Base-by-base conservation (phyloP, 176 grass and related monocot species). In the Panicum miliaceum region DNA sequence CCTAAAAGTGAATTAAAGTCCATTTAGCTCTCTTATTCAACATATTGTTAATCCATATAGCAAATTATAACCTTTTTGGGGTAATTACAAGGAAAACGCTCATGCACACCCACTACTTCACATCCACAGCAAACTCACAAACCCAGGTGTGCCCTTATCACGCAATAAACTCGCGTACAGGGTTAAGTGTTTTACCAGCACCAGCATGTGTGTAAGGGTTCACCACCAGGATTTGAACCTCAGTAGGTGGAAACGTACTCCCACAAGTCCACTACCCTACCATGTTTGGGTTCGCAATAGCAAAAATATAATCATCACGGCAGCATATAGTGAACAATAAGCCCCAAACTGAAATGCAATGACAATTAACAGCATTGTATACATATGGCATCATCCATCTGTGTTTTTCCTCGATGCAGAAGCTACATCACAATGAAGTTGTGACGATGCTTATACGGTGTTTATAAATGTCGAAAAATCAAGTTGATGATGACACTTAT, bases 391-490 rank as follows among this genome's bases (percentile, higher is more conserved):
- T 58, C 54, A n/a, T 58, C 54, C 22, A 23, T 23, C 22, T 3
- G 54, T 8, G 54, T 10, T 58, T 58, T 58, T 18, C 11, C 67
- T 76, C 71, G 67, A 76, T 76, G 34, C 42, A 70, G 52, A 78
- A 71, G 42, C 32, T 61, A 85, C n/a, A 45, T 79, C 70, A 27
- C 53, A 71, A 38, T 60, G 53, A 69, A 70, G n/a, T n/a, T n/a
- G n/a, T n/a, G n/a, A n/a, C n/a, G n/a, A n/a, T n/a, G n/a, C n/a
- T n/a, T n/a, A n/a, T n/a, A n/a, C n/a, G n/a, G n/a, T n/a, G n/a
- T n/a, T n/a, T 52, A 86, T 6, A 86, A 71, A 79, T 86, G 29
- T 46, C 6, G 18, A 69, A 84, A 78, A 22, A 46, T 48, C 7
- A 71, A 48, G 12, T 29, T 48, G 38, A 62, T 40, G 75, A 4